Evolutionary conservation across 2,329 filamentous ascomycete genomes (phyloP).

Genomic region (Alternaria novae-zelandiae): DNA sequence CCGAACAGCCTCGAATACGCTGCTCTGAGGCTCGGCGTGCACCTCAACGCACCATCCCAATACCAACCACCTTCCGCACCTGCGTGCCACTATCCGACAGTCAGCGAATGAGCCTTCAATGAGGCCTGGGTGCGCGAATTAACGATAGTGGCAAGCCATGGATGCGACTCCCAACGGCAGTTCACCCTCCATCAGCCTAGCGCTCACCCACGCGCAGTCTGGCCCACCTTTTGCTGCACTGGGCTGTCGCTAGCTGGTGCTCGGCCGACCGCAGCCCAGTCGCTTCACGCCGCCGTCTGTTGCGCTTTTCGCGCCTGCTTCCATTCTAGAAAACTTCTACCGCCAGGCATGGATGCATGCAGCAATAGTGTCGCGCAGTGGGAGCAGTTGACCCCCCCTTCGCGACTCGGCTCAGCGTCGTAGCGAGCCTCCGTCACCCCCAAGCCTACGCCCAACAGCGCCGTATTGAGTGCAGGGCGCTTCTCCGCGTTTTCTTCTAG

Average conservation of each 20-base stretch:
- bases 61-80: slow-evolving; percentile 4
- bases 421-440: slow-evolving; percentile 12
- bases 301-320: slow-evolving; percentile 23
- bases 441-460: slow-evolving; percentile 7
- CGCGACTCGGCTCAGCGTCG: slow-evolving; percentile 14
- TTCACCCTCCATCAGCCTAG: slow-evolving; percentile 9
- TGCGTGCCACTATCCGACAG: slow-evolving; percentile 3
- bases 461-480: slow-evolving; percentile 14
- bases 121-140: slow-evolving; percentile 18
- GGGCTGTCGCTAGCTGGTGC: background rate
- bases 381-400: slow-evolving; percentile 3
- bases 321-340: slow-evolving; percentile 30
- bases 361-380: slow-evolving; percentile 1
- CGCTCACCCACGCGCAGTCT: slow-evolving; percentile 8
- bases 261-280: slow-evolving; percentile 17
- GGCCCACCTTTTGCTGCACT: slow-evolving; percentile 8
- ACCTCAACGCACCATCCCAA: slow-evolving; percentile 1
- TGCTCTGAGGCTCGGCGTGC: slow-evolving; percentile 1
- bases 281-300: slow-evolving; percentile 10
- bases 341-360: slow-evolving; percentile 9
- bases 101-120: slow-evolving; percentile 5
- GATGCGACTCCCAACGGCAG: slow-evolving; percentile 14
- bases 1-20: background rate
- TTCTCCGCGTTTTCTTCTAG: slow-evolving; percentile 38
- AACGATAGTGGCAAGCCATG: slow-evolving; percentile 15